Conservation (phyloP, 345 rosid genomes). For the Sonneratia alba region DNA sequence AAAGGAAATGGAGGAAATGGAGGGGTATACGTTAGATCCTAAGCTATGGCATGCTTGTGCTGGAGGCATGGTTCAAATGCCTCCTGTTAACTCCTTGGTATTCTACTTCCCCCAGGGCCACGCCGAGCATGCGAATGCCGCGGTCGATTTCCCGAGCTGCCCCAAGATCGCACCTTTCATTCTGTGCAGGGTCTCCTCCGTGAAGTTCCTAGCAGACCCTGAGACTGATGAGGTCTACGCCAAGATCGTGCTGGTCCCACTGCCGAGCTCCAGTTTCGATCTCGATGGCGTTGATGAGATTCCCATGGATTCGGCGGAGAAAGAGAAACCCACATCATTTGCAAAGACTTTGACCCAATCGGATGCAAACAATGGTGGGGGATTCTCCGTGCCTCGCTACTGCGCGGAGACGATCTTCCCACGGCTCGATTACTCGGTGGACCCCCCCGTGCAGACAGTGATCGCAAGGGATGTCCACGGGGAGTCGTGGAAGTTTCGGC, state of each 20-base stretch:
- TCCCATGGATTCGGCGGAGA: constrained; percentile 6
- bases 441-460: constrained; percentile 90
- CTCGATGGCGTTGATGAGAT: constrained; percentile 24
- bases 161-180: constrained; percentile 46
- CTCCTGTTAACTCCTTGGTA: constrained; percentile 53
- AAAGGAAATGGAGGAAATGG: constrained; percentile 12
- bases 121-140: constrained; percentile 58
- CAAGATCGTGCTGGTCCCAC: constrained; percentile 53
- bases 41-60: constrained; percentile 99
- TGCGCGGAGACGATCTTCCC: constrained; percentile 97
- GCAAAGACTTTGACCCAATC: constrained; percentile 92
- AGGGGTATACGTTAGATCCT: constrained; percentile 58
- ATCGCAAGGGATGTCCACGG: constrained; percentile 87
- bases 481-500: constrained; percentile 86
- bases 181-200: constrained; percentile 52
- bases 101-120: constrained; percentile 93
- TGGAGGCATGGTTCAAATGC: constrained; percentile 90
- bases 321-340: constrained; percentile 75
- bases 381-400: constrained; percentile 92
- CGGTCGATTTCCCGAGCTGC: constrained; percentile 44
- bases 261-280: constrained; percentile 19
- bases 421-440: constrained; percentile 61
- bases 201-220: constrained; percentile 70
- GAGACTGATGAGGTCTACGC: constrained; percentile 81
- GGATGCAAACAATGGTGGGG: constrained; percentile 97